Conservation (phyloP, 371 early-diverging fungal species). For the Globomyces sp. region DNA sequence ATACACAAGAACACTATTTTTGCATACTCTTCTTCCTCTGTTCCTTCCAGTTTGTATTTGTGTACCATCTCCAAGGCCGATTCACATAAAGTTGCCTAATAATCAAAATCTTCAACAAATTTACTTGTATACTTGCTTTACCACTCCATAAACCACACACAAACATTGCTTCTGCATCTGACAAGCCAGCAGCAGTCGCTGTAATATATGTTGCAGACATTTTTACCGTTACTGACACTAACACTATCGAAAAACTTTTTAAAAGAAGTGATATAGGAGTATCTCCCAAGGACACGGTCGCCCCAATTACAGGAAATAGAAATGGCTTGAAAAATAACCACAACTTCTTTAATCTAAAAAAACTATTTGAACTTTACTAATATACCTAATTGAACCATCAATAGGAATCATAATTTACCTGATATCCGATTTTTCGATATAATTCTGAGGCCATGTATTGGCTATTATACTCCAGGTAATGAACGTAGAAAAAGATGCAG, state of each 20-base stretch:
- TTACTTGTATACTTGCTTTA: slow-evolving; percentile 45
- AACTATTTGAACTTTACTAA: too few relatives aligned
- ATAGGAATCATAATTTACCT: slow-evolving; percentile 15
- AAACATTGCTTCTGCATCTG: slow-evolving; percentile 29
- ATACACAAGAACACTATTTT: slow-evolving; percentile 36
- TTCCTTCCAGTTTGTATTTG: slow-evolving; percentile 21
- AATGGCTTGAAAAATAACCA: slow-evolving; percentile 39
- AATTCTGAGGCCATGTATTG: slow-evolving; percentile 30
- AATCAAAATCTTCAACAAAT: slow-evolving; percentile 10
- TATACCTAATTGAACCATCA: too few relatives aligned
- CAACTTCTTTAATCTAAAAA: slow-evolving; percentile 30
- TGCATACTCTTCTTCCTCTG: slow-evolving; percentile 22
- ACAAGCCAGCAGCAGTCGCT: slow-evolving; percentile 22
- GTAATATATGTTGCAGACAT: slow-evolving; percentile 25
- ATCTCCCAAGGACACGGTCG: slow-evolving; percentile 31
- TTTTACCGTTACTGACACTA: slow-evolving; percentile 24
- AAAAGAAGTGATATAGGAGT: slow-evolving; percentile 21
- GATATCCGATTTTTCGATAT: slow-evolving; percentile 31
- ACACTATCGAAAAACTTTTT: slow-evolving; percentile 22
- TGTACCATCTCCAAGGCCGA: slow-evolving; percentile 34
- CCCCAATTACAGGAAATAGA: slow-evolving; percentile 44
- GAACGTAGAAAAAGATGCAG: slow-evolving; percentile 27
- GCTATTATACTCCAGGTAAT: slow-evolving; percentile 33
- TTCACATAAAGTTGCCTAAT: slow-evolving; percentile 30
- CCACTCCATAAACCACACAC: slow-evolving; percentile 38